phyloP scores from a whole-genome alignment of 495 filamentous ascomycete species.

The Lasiosphaeria ovina region DNA sequence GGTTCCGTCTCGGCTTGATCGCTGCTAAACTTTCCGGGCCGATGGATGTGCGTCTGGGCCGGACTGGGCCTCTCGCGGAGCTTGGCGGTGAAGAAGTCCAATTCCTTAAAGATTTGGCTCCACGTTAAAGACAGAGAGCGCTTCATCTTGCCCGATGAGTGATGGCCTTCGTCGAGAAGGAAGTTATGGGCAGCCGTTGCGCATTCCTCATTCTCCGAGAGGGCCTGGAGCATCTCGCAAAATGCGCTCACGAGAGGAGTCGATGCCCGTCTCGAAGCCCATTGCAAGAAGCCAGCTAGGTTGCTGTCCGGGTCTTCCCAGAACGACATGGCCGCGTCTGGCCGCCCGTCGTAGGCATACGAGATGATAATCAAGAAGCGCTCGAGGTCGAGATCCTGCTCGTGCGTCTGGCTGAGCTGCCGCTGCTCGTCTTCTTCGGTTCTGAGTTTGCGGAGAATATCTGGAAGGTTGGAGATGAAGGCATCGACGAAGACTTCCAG shows the following conservation, averaged over 20 bases:
- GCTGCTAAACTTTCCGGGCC: conserved; percentile 53
- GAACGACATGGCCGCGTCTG: conserved; percentile 79
- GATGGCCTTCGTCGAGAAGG: conserved; percentile 78
- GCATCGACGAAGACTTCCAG: conserved; percentile 84
- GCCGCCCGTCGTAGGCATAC: conserved; percentile 81
- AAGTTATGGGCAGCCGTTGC: conserved; percentile 83
- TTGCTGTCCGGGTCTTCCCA: conserved; percentile 89
- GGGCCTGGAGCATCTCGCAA: conserved; percentile 87
- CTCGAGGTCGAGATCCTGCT: conserved; percentile 81
- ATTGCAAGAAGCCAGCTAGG: conserved; percentile 87
- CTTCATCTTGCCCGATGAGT: conserved; percentile 69
- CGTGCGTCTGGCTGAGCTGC: conserved; percentile 63
- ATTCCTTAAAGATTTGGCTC: conserved; percentile 86
- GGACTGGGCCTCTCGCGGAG: conserved; percentile 61
- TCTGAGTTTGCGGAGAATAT: conserved; percentile 81
- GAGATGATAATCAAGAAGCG: conserved; percentile 88
- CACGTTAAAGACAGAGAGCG: conserved; percentile 81
- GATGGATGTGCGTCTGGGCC: conserved; percentile 55
- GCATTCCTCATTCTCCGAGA: conserved; percentile 75
- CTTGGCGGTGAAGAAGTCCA: conserved; percentile 69
- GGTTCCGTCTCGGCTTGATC: conserved; percentile 67
- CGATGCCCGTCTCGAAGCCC: conserved; percentile 88
- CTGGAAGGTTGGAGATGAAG: conserved; percentile 91
- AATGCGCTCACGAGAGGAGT: conserved; percentile 92
- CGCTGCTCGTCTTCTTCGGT: conserved; percentile 86